A percentile compares a stretch with the other conserved stretches of the same genome.
These are phyloP conservation scores for Gentiana dahurica DNA, from an alignment of 257 asterid species.

Conservation along the genomic window DNA sequence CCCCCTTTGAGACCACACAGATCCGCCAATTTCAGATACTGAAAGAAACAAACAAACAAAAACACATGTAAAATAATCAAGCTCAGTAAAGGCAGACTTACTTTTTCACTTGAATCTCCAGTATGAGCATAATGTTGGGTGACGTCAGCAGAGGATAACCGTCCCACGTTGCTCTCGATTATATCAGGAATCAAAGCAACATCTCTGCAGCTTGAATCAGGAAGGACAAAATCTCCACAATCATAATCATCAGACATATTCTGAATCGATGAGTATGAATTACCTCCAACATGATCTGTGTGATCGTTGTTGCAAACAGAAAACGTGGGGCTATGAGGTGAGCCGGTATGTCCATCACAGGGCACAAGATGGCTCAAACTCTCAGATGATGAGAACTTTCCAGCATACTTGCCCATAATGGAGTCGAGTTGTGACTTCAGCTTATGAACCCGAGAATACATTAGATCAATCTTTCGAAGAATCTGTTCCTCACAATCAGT, in stretches of 20 bases:
- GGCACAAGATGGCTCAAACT: constrained; percentile 56
- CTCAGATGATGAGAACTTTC: constrained; percentile 84
- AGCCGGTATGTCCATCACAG: constrained; percentile 51
- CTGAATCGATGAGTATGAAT: constrained; percentile 23
- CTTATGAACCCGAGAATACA: constrained; percentile 55
- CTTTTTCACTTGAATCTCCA: constrained; percentile 75
- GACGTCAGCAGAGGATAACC: constrained; percentile 56
- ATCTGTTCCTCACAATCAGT: constrained; percentile 40
- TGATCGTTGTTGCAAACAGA: constrained; percentile 70
- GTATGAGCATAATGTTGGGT: constrained; percentile 44
- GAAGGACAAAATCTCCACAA: constrained; percentile 44
- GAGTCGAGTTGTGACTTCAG: constrained; percentile 55
- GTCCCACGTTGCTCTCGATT: constrained; percentile 73
- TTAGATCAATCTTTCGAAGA: constrained; percentile 56
- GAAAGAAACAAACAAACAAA: too few relatives aligned
- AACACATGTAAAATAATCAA: too few relatives aligned
- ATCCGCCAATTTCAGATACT: too few relatives aligned
- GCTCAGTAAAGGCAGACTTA: constrained; percentile 7
- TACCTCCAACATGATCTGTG: constrained; percentile 35
- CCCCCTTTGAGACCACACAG: too few relatives aligned
- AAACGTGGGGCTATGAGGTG: constrained; percentile 59
- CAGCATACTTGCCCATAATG: constrained; percentile 44
- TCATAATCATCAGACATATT: constrained; percentile 46
- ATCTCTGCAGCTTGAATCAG: constrained; percentile 60
- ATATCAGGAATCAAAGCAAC: constrained; percentile 59